Base-by-base conservation (phyloP, 768 basidiomycete species). In the Arthromyces matolae region DNA sequence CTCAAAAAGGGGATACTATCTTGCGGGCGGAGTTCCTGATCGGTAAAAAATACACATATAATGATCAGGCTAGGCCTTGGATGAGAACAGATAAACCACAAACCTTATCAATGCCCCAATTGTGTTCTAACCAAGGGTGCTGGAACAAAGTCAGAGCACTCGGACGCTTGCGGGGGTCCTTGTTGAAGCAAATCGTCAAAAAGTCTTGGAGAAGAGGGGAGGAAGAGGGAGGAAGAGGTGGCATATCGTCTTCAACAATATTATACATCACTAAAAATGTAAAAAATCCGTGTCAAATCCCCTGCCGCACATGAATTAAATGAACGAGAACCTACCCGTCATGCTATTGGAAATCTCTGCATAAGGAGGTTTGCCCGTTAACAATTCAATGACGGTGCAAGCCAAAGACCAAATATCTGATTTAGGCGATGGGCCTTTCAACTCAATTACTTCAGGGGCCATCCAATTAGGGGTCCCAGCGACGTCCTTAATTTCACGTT, bases 391-490 rank as follows among this genome's bases (percentile, higher is more conserved):
- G 56, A 97, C 83, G 3, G 95, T 97, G 61, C 94, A 96, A 1
- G 84, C 95, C 53, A 99, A 67, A 0, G 93, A 95, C 93, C 93
- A 96, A 25, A 96, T 94, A 62, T 96, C 93, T 22, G 90, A 86
- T 58, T 93, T 93, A 0, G 86, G 76, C n/a, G 89, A 87, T 7
- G 95, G 90, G 3, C 94, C 94, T 64, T 93, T 88, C 46, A 98
- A 79, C 63, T 93, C 86, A 52, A 99, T 98, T 42, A 97, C 90
- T 67, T 99, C 95, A 2, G 95, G 95, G 9, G 94, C 94, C 93
- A 99, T 98, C 95, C 95, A 99, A 60, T 97, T 95, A 12, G 95
- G 95, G 8, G 95, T 99, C 8, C 95, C 95, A 7, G 89, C 86
- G 22, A 92, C 87, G 57, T 88, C 89, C 62, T 89, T 85, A 56